Conservation (phyloP, 2,329 filamentous ascomycete genomes). For the Myriangium duriaei region DNA sequence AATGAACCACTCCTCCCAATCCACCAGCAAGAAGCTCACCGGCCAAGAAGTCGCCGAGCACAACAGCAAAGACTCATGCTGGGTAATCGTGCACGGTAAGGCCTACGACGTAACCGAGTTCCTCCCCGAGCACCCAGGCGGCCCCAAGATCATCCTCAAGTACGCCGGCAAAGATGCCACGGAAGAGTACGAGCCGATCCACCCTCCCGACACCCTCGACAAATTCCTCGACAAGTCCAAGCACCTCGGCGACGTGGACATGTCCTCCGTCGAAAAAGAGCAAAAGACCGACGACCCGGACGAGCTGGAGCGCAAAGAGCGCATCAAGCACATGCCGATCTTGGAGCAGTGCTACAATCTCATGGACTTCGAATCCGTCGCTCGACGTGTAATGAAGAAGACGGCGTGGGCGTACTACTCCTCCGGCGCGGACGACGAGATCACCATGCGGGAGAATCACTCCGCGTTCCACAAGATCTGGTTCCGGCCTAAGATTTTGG, state of each 20-base stretch:
- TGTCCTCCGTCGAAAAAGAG: conserved; percentile 60
- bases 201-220: conserved; percentile 74
- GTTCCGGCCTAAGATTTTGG: conserved; percentile 83
- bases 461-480: conserved; percentile 91
- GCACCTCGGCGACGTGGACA: conserved; percentile 81
- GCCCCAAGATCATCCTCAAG: conserved; percentile 86
- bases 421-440: conserved; percentile 80
- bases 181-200: conserved; percentile 80
- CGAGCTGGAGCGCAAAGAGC: conserved; percentile 59
- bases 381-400: conserved; percentile 84
- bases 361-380: conserved; percentile 91
- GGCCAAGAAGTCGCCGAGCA: conserved; percentile 56
- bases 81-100: conserved; percentile 81
- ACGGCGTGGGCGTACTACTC: conserved; percentile 97
- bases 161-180: conserved; percentile 93
- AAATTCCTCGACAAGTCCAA: conserved; percentile 73
- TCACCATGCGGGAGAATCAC: conserved; percentile 92
- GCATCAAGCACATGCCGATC: conserved; percentile 57
- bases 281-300: conserved; percentile 56
- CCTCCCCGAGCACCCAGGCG: conserved; percentile 80
- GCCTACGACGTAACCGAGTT: conserved; percentile 79
- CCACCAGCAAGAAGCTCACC: conserved; percentile 33
- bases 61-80: conserved; percentile 71
- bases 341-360: conserved; percentile 86
- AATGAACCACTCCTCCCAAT: conserved; percentile 28